Percentiles rank a stretch among this genome's conserved stretches.
phyloP scores from a whole-genome alignment of 306 rosid genomes.

The Malus orientalis region DNA sequence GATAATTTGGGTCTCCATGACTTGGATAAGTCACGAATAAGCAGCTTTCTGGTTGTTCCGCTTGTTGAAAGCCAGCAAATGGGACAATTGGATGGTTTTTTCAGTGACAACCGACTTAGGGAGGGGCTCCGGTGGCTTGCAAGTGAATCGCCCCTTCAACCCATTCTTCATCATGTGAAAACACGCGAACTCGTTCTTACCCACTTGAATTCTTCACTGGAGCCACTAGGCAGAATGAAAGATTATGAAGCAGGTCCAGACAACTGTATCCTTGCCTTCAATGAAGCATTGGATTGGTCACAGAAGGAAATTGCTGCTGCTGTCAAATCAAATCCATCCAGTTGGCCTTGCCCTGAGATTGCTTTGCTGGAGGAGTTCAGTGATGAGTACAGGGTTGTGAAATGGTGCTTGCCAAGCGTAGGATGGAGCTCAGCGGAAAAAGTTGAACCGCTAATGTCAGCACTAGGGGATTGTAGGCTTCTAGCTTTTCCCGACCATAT shows the following conservation, averaged over 20 bases:
- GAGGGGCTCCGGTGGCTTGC: slow-evolving; percentile 92
- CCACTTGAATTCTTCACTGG: slow-evolving; percentile 48
- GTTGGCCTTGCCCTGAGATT: slow-evolving; percentile 89
- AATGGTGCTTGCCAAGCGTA: slow-evolving; percentile 39
- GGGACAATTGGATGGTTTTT: slow-evolving; percentile 50
- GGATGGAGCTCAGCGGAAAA: slow-evolving; percentile 73
- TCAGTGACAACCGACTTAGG: slow-evolving; percentile 56
- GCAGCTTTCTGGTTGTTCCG: slow-evolving; percentile 50
- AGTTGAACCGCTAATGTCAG: slow-evolving; percentile 37
- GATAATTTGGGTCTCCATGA: slow-evolving; percentile 55
- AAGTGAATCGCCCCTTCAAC: slow-evolving; percentile 68
- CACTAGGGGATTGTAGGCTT: slow-evolving; percentile 59
- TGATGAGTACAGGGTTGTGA: slow-evolving; percentile 30
- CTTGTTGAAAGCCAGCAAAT: slow-evolving; percentile 46
- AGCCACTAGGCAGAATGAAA: slow-evolving; percentile 26
- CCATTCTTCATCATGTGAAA: slow-evolving; percentile 36
- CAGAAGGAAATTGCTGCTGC: slow-evolving; percentile 44
- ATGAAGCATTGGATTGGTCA: slow-evolving; percentile 66
- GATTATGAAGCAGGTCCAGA: slow-evolving; percentile 51
- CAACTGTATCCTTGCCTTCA: slow-evolving; percentile 65
- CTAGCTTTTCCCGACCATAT: slow-evolving; percentile 43
- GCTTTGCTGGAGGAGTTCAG: slow-evolving; percentile 39
- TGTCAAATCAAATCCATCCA: slow-evolving; percentile 43
- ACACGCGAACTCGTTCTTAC: slow-evolving; percentile 50
- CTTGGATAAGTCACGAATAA: slow-evolving; percentile 53